A percentile compares a stretch with the other conserved stretches of the same genome.
phyloP scores from a whole-genome alignment of 2,329 filamentous ascomycete genomes.

The Claviceps citrina region DNA sequence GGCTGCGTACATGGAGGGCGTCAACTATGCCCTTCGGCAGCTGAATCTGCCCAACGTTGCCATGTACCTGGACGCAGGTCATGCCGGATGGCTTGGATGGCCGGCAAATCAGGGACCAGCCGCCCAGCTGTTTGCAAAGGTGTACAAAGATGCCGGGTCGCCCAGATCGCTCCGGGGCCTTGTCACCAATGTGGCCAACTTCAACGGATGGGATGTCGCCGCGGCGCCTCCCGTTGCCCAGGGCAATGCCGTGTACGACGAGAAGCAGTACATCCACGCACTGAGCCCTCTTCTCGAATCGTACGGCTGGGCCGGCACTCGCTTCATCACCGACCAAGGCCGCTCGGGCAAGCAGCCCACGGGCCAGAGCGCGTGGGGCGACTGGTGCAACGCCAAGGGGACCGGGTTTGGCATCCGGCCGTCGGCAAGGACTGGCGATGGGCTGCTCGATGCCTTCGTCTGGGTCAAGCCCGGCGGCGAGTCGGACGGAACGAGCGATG shows the following conservation, averaged over 20 bases:
- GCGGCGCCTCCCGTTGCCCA: conserved; percentile 30
- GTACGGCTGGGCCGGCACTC: conserved; percentile 25
- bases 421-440: conserved; percentile 43
- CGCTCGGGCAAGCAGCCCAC: conserved; percentile 45
- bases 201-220: conserved; percentile 32
- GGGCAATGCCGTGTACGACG: conserved; percentile 35
- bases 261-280: conserved; percentile 42
- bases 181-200: conserved; percentile 44
- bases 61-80: conserved; percentile 43
- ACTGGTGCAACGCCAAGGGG: conserved; percentile 52
- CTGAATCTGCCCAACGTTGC: conserved; percentile 40
- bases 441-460: conserved; percentile 48
- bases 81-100: conserved; percentile 46
- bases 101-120: conserved; percentile 34
- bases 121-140: conserved; percentile 28
- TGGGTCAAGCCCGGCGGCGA: conserved; percentile 56
- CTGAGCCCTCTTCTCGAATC: conserved; percentile 47
- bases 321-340: conserved; percentile 35
- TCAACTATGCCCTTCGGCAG: conserved; percentile 33
- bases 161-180: conserved; percentile 37
- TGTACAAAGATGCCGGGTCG: conserved; percentile 35
- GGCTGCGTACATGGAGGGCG: conserved; percentile 33
- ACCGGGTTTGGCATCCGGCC: conserved; percentile 52
- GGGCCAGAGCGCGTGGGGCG: conserved; percentile 44
- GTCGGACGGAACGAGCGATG: conserved; percentile 24